phyloP scores from a whole-genome alignment of 129 eudicot species.

The Smallanthus sonchifolius region DNA sequence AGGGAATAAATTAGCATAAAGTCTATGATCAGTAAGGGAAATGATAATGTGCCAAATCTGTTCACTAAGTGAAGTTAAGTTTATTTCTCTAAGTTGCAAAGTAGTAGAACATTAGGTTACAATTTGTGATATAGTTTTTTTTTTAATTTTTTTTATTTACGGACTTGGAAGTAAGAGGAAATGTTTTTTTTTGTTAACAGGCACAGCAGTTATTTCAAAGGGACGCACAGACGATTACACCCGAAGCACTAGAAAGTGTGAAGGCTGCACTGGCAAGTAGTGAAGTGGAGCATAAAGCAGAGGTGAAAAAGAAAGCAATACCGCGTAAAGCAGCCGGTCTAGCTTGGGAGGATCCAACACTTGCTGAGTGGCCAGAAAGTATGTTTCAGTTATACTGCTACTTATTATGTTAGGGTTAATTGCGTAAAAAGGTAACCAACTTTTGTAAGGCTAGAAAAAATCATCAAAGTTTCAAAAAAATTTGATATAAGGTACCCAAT shows the following conservation, averaged over 20 bases:
- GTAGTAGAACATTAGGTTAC: not conserved
- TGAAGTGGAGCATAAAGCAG: constrained; percentile 90
- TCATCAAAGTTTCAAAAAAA: not conserved
- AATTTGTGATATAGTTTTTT: not conserved
- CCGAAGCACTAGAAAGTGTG: constrained; percentile 92
- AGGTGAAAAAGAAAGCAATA: constrained; percentile 79
- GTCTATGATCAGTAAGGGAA: not conserved
- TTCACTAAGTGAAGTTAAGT: not conserved
- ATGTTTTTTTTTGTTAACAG: constrained; percentile 25
- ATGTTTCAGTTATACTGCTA: constrained; percentile 10
- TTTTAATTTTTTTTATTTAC: not conserved
- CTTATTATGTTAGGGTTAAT: not conserved
- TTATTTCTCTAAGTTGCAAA: not conserved
- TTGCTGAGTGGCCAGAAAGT: constrained; percentile 98
- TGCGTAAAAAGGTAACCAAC: not conserved
- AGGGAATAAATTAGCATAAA: not conserved
- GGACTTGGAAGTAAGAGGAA: not conserved
- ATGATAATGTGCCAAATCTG: not conserved
- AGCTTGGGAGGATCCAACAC: constrained; percentile 96
- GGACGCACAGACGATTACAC: constrained; percentile 87
- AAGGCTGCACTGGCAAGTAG: constrained; percentile 96
- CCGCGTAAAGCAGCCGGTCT: constrained; percentile 97
- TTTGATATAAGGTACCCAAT: not conserved
- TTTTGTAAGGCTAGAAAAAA: not conserved
- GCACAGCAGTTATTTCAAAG: constrained; percentile 91